Evolutionary conservation across 192 early-diverging fungal species (phyloP).

Genomic region (Allomyces javanicus): DNA sequence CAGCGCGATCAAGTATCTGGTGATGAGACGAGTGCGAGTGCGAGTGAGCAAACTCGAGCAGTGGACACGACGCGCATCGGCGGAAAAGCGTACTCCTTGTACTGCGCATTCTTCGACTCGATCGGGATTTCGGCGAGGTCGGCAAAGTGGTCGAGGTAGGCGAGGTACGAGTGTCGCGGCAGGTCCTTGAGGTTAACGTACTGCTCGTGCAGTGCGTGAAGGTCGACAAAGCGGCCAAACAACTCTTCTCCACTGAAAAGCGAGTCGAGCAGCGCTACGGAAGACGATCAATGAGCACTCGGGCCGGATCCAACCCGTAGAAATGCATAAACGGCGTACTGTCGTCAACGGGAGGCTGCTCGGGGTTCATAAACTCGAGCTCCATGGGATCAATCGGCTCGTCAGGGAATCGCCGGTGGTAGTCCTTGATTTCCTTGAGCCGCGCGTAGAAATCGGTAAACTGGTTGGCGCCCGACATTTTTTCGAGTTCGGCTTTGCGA

Average conservation of each 20-base stretch:
- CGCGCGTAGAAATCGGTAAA: conserved; percentile 77
- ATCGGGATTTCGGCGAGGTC: conserved; percentile 26
- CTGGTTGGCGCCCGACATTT: conserved; percentile 41
- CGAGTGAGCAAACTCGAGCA: no score
- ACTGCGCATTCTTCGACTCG: conserved; percentile 27
- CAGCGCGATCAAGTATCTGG: conserved; percentile 42
- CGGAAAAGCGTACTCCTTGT: not conserved
- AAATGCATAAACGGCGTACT: not conserved
- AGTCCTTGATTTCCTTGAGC: conserved; percentile 56
- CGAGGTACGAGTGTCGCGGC: conserved; percentile 31
- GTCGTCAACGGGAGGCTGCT: conserved; percentile 16
- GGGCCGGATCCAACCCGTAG: no score
- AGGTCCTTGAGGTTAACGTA: conserved; percentile 53
- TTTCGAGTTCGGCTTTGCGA: conserved; percentile 45
- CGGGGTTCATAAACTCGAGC: conserved; percentile 44
- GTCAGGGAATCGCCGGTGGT: conserved; percentile 60
- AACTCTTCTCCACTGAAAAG: conserved; percentile 88
- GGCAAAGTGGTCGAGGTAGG: conserved; percentile 46
- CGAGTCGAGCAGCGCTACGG: conserved; percentile 40
- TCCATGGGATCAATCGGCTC: conserved; percentile 60
- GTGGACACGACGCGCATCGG: no score
- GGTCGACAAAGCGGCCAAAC: conserved; percentile 64
- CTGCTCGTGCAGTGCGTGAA: conserved; percentile 54
- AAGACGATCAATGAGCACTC: no score
- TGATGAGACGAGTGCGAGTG: no score